Conservation (phyloP, 108 stramenopile genomes). For the Nitzschia sp. region DNA sequence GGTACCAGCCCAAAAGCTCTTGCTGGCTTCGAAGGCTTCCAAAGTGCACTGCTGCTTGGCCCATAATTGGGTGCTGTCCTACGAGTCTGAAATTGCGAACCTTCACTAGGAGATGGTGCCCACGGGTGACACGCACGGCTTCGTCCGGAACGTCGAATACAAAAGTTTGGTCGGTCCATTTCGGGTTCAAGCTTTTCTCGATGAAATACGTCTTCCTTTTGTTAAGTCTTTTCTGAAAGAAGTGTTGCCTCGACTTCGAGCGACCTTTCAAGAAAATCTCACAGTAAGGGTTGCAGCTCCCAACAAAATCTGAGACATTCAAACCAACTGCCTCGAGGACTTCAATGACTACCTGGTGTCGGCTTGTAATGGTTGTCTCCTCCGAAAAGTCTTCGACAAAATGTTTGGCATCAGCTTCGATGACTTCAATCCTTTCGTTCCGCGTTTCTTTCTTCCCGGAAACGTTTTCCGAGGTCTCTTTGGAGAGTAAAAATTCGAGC, state of each 20-base stretch:
- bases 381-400: conserved; percentile 52
- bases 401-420: conserved; percentile 27
- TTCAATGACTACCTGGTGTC: conserved; percentile 81
- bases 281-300: conserved; percentile 79
- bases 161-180: conserved; percentile 83
- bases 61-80: conserved; percentile 58
- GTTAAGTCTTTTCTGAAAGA: conserved; percentile 44
- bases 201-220: conserved; percentile 77
- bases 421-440: conserved; percentile 7
- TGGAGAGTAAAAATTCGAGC: conserved; percentile 19
- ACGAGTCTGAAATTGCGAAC: conserved; percentile 57
- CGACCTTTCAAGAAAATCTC: conserved; percentile 63
- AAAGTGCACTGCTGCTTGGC: conserved; percentile 73
- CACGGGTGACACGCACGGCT: conserved; percentile 64
- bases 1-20: conserved; percentile 87
- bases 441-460: not conserved
- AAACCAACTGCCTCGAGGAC: conserved; percentile 83
- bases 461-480: not conserved
- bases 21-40: conserved; percentile 68
- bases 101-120: conserved; percentile 57
- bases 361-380: conserved; percentile 46
- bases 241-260: conserved; percentile 33
- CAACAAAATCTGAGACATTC: conserved; percentile 56
- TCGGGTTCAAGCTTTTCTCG: conserved; percentile 72
- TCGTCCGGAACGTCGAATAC: conserved; percentile 82